Percentiles rank a stretch among this genome's conserved stretches.
These are phyloP conservation scores for Herpetomonas samuelpessoai DNA, from an alignment of 208 protist species.

Conservation along the genomic window DNA sequence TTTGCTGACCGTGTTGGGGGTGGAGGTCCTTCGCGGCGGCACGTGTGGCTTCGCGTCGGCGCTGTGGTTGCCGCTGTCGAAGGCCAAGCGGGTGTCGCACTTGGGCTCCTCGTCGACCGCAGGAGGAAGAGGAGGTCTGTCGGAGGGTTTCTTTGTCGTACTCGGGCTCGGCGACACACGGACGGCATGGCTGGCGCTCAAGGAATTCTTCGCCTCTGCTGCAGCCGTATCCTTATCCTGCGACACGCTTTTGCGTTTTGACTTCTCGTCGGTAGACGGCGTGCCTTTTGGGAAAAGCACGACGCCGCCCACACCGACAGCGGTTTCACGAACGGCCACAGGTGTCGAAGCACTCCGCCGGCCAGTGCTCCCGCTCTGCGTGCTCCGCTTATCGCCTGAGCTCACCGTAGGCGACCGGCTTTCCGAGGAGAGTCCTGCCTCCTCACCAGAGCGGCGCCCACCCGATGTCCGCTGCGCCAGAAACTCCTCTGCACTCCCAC, in stretches of 20 bases:
- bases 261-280: too few relatives aligned
- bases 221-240: background rate
- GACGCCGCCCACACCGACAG: background rate
- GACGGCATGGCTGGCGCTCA: background rate
- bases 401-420: background rate
- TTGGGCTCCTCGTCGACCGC: too few relatives aligned
- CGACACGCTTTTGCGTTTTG: background rate
- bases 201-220: background rate
- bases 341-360: background rate
- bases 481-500: background rate
- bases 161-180: background rate
- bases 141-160: too few relatives aligned
- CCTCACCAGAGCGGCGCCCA: too few relatives aligned
- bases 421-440: background rate
- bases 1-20: background rate
- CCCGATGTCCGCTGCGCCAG: background rate
- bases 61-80: background rate
- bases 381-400: background rate
- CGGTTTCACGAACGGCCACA: background rate
- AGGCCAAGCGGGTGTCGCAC: too few relatives aligned
- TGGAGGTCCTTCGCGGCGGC: background rate
- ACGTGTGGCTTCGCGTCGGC: background rate
- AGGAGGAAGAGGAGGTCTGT: too few relatives aligned
- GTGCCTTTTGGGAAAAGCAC: background rate
- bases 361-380: background rate